Conservation (phyloP, 1,284 basidiomycete genomes). For the Trichosporon sp. region DNA sequence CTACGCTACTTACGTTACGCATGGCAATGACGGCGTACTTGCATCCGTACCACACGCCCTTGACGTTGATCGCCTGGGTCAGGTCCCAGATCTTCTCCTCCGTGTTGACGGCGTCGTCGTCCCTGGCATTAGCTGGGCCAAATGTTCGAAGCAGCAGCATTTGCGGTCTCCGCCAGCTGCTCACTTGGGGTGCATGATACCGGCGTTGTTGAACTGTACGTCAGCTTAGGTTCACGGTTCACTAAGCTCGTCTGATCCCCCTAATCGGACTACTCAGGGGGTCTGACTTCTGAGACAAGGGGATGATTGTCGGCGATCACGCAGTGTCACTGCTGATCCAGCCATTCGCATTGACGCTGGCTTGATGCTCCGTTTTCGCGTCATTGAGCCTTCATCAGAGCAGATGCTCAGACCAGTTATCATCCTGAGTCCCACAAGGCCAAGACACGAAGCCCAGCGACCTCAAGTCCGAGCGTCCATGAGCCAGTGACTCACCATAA, state of each 20-base stretch:
- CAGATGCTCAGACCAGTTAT: no score
- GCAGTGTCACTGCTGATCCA: no score
- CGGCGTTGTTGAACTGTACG: conserved; percentile 75
- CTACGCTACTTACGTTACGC: conserved; percentile 53
- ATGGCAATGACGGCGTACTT: conserved; percentile 94
- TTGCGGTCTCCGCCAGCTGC: not conserved
- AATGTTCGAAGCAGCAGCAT: not conserved
- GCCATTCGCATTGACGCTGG: no score
- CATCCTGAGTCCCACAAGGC: no score
- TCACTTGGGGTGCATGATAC: conserved; percentile 80
- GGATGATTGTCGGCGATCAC: no score
- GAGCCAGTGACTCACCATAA: conserved; percentile 72
- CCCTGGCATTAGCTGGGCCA: conserved; percentile 40
- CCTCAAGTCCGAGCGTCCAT: not conserved
- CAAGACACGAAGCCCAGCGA: no score
- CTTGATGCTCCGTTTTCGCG: no score
- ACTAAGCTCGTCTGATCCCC: no score
- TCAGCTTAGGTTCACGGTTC: no score
- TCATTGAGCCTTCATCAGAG: no score
- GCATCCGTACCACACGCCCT: conserved; percentile 98
- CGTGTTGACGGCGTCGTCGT: conserved; percentile 91
- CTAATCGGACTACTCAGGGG: no score
- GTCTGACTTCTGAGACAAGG: not conserved
- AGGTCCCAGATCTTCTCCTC: conserved; percentile 94
- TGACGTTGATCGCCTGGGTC: conserved; percentile 89